phyloP scores from a whole-genome alignment of 2,329 filamentous ascomycete genomes.

The Sporothrix brasiliensis region DNA sequence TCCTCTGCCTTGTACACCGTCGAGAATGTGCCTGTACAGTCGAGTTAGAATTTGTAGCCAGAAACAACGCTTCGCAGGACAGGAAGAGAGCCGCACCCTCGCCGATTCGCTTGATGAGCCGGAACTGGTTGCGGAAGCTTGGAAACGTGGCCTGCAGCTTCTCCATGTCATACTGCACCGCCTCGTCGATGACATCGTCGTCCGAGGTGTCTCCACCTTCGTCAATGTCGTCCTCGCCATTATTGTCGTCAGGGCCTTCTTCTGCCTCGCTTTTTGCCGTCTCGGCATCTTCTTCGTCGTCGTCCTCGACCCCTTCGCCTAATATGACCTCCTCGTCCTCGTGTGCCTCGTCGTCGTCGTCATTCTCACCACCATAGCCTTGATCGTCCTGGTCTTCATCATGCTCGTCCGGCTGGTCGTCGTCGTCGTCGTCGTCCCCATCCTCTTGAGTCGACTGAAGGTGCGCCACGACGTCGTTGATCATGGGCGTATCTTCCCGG shows the following conservation, averaged over 20 bases:
- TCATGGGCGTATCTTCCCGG: conserved; percentile 56
- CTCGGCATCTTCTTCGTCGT: conserved; percentile 47
- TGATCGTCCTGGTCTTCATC: conserved; percentile 40
- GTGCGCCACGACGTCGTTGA: conserved; percentile 48
- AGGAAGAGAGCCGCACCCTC: conserved; percentile 65
- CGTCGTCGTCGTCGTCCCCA: conserved; percentile 40
- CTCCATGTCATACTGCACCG: conserved; percentile 82
- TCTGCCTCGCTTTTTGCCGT: conserved; percentile 48
- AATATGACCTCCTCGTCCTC: conserved; percentile 27
- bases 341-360: conserved; percentile 49
- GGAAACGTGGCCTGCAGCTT: conserved; percentile 80
- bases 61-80: not conserved
- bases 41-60: not conserved
- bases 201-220: conserved; percentile 58
- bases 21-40: conserved; percentile 80
- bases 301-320: conserved; percentile 39
- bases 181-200: conserved; percentile 65
- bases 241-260: conserved; percentile 42
- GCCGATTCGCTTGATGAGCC: conserved; percentile 93
- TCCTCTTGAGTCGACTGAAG: conserved; percentile 36
- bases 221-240: conserved; percentile 43
- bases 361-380: conserved; percentile 48
- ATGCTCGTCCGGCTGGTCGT: conserved; percentile 41
- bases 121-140: conserved; percentile 80
- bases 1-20: conserved; percentile 99